Conservation (phyloP, 1,139 yeast species). For the Debaryomyces psychrophilus region DNA sequence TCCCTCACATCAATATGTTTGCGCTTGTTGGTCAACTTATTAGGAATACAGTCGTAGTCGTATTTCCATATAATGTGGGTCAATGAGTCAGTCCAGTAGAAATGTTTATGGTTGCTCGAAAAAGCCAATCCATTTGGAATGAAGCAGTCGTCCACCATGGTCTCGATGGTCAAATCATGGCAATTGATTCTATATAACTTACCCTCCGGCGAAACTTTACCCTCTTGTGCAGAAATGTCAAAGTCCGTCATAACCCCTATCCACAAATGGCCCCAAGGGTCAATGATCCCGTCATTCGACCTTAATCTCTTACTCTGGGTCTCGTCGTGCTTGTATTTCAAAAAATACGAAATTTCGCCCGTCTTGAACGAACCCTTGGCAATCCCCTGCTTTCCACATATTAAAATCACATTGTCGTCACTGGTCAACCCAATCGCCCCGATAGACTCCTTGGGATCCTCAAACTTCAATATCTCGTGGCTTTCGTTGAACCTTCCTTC, state of each 20-base stretch:
- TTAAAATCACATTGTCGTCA: slow-evolving; percentile 43
- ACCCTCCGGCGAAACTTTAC: slow-evolving; percentile 42
- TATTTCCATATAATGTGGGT: slow-evolving; percentile 61
- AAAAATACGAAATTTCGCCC: slow-evolving; percentile 45
- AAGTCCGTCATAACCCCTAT: slow-evolving; percentile 76
- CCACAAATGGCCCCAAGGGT: slow-evolving; percentile 70
- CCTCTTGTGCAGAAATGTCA: slow-evolving; percentile 26
- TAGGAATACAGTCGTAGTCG: slow-evolving; percentile 56
- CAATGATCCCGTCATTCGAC: slow-evolving; percentile 75
- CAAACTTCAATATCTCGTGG: slow-evolving; percentile 47
- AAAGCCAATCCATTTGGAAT: slow-evolving; percentile 87
- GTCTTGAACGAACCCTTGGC: slow-evolving; percentile 48
- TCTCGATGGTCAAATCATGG: slow-evolving; percentile 34
- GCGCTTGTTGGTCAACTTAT: slow-evolving; percentile 47
- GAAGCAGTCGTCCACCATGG: slow-evolving; percentile 38
- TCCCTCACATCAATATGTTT: slow-evolving; percentile 46
- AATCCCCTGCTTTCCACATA: slow-evolving; percentile 63
- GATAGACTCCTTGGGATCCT: slow-evolving; percentile 42
- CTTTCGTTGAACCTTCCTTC: slow-evolving; percentile 21
- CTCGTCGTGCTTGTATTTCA: slow-evolving; percentile 45
- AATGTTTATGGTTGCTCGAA: slow-evolving; percentile 48
- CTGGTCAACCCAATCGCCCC: slow-evolving; percentile 68
- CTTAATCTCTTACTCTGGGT: slow-evolving; percentile 43
- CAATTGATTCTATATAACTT: slow-evolving; percentile 44
- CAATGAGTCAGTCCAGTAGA: slow-evolving; percentile 76